Base-by-base conservation (phyloP, 768 basidiomycete genomes). In the Termitomyces sp. region DNA sequence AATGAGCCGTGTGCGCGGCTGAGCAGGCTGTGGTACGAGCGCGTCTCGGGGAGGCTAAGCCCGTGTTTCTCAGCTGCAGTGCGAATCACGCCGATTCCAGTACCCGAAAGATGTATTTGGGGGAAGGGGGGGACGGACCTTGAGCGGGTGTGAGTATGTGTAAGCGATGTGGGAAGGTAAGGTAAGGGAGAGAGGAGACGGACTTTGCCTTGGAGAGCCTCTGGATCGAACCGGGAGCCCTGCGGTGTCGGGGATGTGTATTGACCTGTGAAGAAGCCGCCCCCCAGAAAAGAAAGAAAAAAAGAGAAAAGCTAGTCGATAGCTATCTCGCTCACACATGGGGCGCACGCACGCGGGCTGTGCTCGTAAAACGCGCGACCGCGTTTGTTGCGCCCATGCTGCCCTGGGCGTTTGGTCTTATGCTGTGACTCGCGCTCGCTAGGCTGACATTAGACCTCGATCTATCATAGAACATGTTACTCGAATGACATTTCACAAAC, bases 251-350 rank as follows among this genome's bases (percentile, higher is more conserved):
- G 70, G 53, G 74, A 75, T 9, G 62, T 62, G 53, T 84, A 74
- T 57, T 82, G 79, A 0, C 82, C 83, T 0, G 84, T 82, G 59
- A 85, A 80, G 58, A 84, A 77, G 0, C 84, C 84, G 8, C 83
- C 83, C 2, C 76, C 82, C 56, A 86, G 33, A 5, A 30, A 30
- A 30, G 6, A 4, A 30, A 5, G 3, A 7, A 30, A 30, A 30
- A 6, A 7, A 30, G 30, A 30, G 30, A 30, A 1, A 30, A 5
- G 6, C 1, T 14, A 36, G 14, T 36, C 35, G 7, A 33, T 33
- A 7, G 9, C 33, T 5, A 13, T 30, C 30, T 30, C 7, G 30
- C 30, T 36, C 2, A 9, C 14, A 36, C 14, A 14, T 4, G 13
- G 35, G 35, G 12, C 13, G 14, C 35, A 66, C 79, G 46, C 42